Evolutionary conservation across 441 rosid genomes (phyloP).

Genomic region (Pelargonium australe): DNA sequence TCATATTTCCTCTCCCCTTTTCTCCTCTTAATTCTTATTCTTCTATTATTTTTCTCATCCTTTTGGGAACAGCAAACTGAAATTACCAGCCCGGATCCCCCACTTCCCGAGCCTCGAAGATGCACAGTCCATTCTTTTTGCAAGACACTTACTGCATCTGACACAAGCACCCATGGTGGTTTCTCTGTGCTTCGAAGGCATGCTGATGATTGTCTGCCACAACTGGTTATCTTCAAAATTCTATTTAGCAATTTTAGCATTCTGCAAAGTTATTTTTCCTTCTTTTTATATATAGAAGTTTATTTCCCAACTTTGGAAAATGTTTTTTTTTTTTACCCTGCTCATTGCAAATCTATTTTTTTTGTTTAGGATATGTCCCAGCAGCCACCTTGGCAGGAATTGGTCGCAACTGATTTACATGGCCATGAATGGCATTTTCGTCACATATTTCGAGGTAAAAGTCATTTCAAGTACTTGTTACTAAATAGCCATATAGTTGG

Average conservation of each 20-base stretch:
- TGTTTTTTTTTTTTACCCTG: not conserved
- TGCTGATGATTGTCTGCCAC: slow-evolving; percentile 97
- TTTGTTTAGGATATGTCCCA: slow-evolving; percentile 76
- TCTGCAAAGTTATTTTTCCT: not conserved
- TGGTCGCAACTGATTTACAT: slow-evolving; percentile 94
- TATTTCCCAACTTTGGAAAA: not conserved
- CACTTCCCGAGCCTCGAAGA: slow-evolving; percentile 52
- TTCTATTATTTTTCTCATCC: not conserved
- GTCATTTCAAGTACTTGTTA: not conserved
- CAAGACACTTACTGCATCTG: slow-evolving; percentile 97
- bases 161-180: slow-evolving; percentile 98
- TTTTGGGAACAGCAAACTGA: slow-evolving; percentile 56
- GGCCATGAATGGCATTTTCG: slow-evolving; percentile 87
- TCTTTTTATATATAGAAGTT: not conserved
- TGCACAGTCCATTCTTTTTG: slow-evolving; percentile 95
- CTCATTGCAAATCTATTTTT: not conserved
- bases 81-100: slow-evolving; percentile 44
- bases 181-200: slow-evolving; percentile 94
- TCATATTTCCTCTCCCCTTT: not conserved
- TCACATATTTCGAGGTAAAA: slow-evolving; percentile 84
- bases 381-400: slow-evolving; percentile 96
- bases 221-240: slow-evolving; percentile 53
- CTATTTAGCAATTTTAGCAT: not conserved
- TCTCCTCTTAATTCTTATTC: slow-evolving; percentile 6
- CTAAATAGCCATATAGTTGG: not conserved